Conservation (phyloP, 495 filamentous ascomycete species). For the Xylaria telfairii region DNA sequence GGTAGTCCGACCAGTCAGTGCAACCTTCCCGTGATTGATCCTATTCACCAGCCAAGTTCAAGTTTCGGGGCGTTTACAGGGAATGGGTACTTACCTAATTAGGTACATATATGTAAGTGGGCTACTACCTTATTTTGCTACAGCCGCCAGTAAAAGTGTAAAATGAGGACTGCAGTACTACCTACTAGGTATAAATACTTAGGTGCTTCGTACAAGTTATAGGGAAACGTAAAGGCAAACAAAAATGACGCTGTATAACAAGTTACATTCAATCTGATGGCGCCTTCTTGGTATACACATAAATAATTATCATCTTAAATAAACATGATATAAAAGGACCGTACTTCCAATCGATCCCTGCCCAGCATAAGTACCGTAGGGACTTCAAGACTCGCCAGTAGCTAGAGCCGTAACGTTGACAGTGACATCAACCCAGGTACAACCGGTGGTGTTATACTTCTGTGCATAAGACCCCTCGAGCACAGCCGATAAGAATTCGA, state of each 20-base stretch:
- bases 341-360: background rate
- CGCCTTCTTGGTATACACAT: background rate
- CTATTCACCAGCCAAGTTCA: background rate
- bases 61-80: background rate
- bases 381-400: background rate
- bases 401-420: constrained; percentile 9
- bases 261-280: background rate
- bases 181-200: no score
- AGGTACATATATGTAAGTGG: constrained; percentile 13
- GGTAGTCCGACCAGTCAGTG: background rate
- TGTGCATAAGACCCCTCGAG: constrained; percentile 31
- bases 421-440: constrained; percentile 21
- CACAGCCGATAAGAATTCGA: constrained; percentile 33
- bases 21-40: background rate
- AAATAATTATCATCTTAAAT: background rate
- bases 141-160: background rate
- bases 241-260: background rate
- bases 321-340: background rate
- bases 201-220: no score
- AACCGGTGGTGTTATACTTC: constrained; percentile 16
- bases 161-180: no score
- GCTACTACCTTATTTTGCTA: background rate
- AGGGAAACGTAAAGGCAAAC: background rate
- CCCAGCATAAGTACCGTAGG: no score
- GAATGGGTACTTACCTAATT: background rate